Evolutionary conservation across 257 asterid genomes (phyloP).

Genomic region (Solanum boliviense): DNA sequence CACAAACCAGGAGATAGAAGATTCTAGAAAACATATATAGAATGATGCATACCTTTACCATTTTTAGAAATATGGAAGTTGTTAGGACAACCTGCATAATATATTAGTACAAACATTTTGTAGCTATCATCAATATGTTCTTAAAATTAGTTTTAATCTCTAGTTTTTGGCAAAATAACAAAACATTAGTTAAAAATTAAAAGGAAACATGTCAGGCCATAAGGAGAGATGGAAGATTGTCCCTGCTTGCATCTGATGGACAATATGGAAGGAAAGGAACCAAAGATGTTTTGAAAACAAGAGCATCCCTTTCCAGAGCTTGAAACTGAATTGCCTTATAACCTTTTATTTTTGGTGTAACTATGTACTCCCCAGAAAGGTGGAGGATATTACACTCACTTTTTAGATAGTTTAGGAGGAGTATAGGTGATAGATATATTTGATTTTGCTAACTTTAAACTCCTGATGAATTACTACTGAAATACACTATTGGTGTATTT

Average conservation of each 20-base stretch:
- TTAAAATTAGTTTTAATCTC: neutral
- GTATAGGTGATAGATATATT: neutral
- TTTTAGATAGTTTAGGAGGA: neutral
- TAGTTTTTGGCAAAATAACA: neutral
- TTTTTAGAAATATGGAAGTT: neutral
- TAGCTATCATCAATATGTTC: neutral
- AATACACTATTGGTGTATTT: too few relatives aligned
- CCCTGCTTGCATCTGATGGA: neutral
- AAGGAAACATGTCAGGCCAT: neutral
- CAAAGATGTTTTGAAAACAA: neutral
- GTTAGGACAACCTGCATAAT: neutral
- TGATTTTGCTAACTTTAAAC: neutral
- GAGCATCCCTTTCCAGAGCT: neutral
- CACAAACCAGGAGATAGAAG: neutral
- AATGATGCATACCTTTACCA: neutral
- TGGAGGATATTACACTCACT: neutral
- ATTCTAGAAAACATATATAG: neutral
- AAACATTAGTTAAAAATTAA: too few relatives aligned
- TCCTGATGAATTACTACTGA: neutral
- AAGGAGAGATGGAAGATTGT: neutral
- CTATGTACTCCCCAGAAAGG: neutral
- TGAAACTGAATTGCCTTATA: neutral
- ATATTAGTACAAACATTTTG: neutral
- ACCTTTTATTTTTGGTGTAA: neutral
- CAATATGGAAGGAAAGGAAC: neutral